phyloP scores from a whole-genome alignment of 345 rosid genomes.

The Linum trigynum region DNA sequence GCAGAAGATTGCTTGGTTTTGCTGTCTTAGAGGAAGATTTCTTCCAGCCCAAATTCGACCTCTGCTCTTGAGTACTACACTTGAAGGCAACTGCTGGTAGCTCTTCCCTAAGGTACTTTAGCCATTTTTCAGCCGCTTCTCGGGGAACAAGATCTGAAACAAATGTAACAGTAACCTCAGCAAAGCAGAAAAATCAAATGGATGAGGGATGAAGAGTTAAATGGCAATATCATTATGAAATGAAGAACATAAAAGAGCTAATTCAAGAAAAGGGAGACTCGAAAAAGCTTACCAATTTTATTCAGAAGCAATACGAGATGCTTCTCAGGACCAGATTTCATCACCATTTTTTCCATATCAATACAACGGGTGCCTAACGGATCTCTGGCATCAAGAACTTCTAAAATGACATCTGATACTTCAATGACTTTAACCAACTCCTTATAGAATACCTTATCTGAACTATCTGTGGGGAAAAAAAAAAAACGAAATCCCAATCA shows the following conservation, averaged over 20 bases:
- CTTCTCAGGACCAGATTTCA: slow-evolving; percentile 68
- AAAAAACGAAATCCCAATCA: slow-evolving; percentile 1
- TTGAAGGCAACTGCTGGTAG: slow-evolving; percentile 95
- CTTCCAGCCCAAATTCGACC: slow-evolving; percentile 91
- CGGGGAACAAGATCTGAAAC: slow-evolving; percentile 85
- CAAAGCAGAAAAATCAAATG: too few relatives aligned
- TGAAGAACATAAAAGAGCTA: too few relatives aligned
- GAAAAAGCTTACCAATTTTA: slow-evolving; percentile 58
- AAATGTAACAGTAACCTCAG: not conserved
- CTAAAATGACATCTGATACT: slow-evolving; percentile 84
- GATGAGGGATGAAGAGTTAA: too few relatives aligned
- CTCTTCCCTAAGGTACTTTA: slow-evolving; percentile 84
- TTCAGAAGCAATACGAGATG: slow-evolving; percentile 75
- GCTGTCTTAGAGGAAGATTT: slow-evolving; percentile 43
- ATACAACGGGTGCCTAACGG: slow-evolving; percentile 87
- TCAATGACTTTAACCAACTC: slow-evolving; percentile 89
- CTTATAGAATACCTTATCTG: slow-evolving; percentile 90
- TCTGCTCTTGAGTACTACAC: slow-evolving; percentile 91
- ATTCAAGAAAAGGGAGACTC: too few relatives aligned
- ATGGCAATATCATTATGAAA: too few relatives aligned
- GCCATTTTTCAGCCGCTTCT: slow-evolving; percentile 96
- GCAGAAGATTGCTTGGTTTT: slow-evolving; percentile 59
- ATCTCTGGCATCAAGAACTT: slow-evolving; percentile 93
- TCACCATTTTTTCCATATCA: slow-evolving; percentile 94
- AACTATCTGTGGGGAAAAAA: slow-evolving; percentile 43